A percentile compares a stretch with the other conserved stretches of the same genome.
These are phyloP conservation scores for Pseudodiploospora longispora DNA, from an alignment of 2,329 filamentous ascomycete genomes.

Conservation along the genomic window DNA sequence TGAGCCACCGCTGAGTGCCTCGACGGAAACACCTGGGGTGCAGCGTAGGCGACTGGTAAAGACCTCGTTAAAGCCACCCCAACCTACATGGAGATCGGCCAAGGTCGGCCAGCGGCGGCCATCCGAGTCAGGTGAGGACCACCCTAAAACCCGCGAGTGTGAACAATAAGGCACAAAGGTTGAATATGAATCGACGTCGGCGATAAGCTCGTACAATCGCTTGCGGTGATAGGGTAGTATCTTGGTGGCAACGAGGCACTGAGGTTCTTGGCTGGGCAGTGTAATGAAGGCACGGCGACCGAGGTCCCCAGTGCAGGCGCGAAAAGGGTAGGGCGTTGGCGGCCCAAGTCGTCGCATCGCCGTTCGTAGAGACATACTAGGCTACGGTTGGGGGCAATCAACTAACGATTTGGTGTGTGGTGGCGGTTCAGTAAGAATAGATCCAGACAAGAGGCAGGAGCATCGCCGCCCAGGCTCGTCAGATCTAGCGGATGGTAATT, in stretches of 20 bases:
- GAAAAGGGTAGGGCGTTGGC: neutral
- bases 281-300: constrained; percentile 31
- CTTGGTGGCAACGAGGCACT: constrained; percentile 64
- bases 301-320: constrained; percentile 8
- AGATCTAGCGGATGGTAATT: too few relatives aligned
- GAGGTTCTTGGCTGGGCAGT: constrained; percentile 30
- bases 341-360: constrained; percentile 1
- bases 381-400: too few relatives aligned
- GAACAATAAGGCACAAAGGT: constrained; percentile 89
- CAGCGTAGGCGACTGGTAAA: constrained; percentile 79
- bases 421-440: too few relatives aligned
- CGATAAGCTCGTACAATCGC: constrained; percentile 75
- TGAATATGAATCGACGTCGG: constrained; percentile 78
- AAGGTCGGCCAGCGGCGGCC: constrained; percentile 58
- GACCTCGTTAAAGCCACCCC: constrained; percentile 72
- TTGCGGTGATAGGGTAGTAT: constrained; percentile 65
- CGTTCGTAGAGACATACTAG: constrained; percentile 10
- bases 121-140: constrained; percentile 48
- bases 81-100: constrained; percentile 77
- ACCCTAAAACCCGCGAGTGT: constrained; percentile 66
- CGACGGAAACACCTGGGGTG: constrained; percentile 61
- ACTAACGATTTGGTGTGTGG: too few relatives aligned
- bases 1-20: constrained; percentile 60
- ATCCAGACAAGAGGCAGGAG: too few relatives aligned
- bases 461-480: too few relatives aligned